phyloP scores from a whole-genome alignment of 768 basidiomycete species.

The Amylocystis lapponica region DNA sequence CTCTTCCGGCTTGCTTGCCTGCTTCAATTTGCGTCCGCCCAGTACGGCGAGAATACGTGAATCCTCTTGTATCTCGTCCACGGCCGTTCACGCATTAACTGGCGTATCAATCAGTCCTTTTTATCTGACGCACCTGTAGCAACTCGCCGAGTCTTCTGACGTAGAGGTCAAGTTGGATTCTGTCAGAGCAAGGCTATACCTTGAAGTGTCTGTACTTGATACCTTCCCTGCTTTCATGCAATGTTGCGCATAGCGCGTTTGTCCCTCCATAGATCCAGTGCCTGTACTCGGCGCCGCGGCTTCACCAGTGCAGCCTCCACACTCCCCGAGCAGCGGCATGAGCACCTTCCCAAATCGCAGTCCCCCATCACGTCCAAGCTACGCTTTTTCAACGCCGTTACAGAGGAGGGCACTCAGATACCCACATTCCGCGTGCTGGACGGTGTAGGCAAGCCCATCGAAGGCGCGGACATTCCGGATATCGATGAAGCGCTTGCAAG shows the following conservation, averaged over 20 bases:
- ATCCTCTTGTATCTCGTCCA: too few relatives aligned
- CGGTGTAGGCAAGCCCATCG: slow-evolving; percentile 65
- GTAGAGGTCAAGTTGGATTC: too few relatives aligned
- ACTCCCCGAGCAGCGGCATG: slow-evolving; percentile 22
- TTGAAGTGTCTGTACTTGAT: too few relatives aligned
- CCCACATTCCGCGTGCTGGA: slow-evolving; percentile 87
- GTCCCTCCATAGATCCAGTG: not conserved
- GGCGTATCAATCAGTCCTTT: too few relatives aligned
- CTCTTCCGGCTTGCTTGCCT: too few relatives aligned
- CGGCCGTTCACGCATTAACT: too few relatives aligned
- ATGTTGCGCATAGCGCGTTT: not conserved
- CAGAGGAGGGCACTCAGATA: slow-evolving; percentile 54
- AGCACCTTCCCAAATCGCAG: slow-evolving; percentile 35
- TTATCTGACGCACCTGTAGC: too few relatives aligned
- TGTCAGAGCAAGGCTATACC: too few relatives aligned
- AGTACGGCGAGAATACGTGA: too few relatives aligned
- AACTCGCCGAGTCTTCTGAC: too few relatives aligned
- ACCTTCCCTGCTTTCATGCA: not conserved
- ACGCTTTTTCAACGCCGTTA: slow-evolving; percentile 77
- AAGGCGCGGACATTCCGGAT: slow-evolving; percentile 75
- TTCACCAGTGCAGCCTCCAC: too few relatives aligned
- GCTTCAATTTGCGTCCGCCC: too few relatives aligned
- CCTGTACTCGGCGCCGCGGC: slow-evolving; percentile 1
- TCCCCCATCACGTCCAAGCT: slow-evolving; percentile 67
- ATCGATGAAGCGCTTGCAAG: slow-evolving; percentile 64